phyloP scores from a whole-genome alignment of 768 basidiomycete species.

The Mycena olivaceomarginata region DNA sequence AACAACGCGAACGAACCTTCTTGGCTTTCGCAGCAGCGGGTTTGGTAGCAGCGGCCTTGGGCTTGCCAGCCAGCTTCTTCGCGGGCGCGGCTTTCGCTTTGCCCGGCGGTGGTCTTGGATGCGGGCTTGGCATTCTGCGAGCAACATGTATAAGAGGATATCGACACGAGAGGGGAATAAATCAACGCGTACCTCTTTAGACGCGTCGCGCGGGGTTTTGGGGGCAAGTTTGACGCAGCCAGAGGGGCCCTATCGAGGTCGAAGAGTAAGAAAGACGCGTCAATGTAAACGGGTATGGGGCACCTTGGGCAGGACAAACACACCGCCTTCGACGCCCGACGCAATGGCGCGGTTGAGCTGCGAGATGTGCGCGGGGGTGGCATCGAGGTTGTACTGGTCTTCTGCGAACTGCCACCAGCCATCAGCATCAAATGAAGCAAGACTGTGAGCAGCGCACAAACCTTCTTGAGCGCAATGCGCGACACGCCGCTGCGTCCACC shows the following conservation, averaged over 20 bases:
- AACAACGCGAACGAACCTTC: conserved; percentile 23
- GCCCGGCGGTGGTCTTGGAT: conserved; percentile 12
- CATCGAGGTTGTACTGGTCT: conserved; percentile 82
- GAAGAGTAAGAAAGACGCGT: background rate
- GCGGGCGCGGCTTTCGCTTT: conserved; percentile 27
- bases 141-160: background rate
- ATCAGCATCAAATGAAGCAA: conserved; percentile 36
- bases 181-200: conserved; percentile 26
- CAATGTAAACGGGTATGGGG: background rate
- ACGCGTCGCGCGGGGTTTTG: conserved; percentile 55
- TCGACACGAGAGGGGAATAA: background rate
- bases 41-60: conserved; percentile 24
- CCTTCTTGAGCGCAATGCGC: conserved; percentile 88
- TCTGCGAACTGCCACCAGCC: conserved; percentile 80
- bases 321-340: conserved; percentile 73
- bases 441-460: conserved; percentile 53
- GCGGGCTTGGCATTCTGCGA: conserved; percentile 32
- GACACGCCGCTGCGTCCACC: conserved; percentile 80
- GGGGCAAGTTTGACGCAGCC: conserved; percentile 82
- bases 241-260: conserved; percentile 58
- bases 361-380: conserved; percentile 78
- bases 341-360: conserved; percentile 87
- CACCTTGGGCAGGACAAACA: conserved; percentile 60
- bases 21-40: conserved; percentile 31
- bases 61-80: conserved; percentile 26